These are phyloP conservation scores for Phytophthora chlamydospora DNA, from an alignment of 352 stramenopile genomes.

Conservation along the genomic window DNA sequence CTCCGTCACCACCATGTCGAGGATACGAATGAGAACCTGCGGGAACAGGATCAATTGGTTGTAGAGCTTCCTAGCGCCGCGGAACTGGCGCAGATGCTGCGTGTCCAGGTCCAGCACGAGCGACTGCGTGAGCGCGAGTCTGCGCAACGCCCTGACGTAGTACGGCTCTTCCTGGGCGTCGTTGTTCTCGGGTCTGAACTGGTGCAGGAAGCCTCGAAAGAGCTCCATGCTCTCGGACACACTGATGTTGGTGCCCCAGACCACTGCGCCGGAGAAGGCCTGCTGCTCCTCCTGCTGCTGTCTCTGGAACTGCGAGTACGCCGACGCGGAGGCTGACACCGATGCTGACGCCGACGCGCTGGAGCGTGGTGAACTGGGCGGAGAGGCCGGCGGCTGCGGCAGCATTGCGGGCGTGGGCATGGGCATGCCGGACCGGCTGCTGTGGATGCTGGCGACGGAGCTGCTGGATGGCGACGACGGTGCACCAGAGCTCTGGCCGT, in stretches of 20 bases:
- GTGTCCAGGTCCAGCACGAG: slow-evolving; percentile 93
- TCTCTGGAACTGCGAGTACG: slow-evolving; percentile 38
- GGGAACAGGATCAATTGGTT: slow-evolving; percentile 97
- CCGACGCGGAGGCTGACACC: slow-evolving; percentile 29
- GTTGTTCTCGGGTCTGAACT: slow-evolving; percentile 62
- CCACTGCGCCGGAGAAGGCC: slow-evolving; percentile 80
- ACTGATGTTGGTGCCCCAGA: slow-evolving; percentile 95
- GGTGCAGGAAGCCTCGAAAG: slow-evolving; percentile 90
- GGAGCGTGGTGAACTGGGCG: slow-evolving; percentile 69
- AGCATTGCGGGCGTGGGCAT: slow-evolving; percentile 31
- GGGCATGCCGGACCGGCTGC: slow-evolving; percentile 21
- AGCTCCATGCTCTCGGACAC: slow-evolving; percentile 91
- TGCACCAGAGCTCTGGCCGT: slow-evolving; percentile 31
- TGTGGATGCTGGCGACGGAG: slow-evolving; percentile 40
- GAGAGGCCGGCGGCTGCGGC: slow-evolving; percentile 63
- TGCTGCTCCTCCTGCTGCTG: slow-evolving; percentile 55
- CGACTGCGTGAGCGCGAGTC: slow-evolving; percentile 84
- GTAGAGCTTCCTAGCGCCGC: slow-evolving; percentile 91
- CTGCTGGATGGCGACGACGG: slow-evolving; percentile 55
- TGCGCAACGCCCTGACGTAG: slow-evolving; percentile 81
- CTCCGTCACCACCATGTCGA: slow-evolving; percentile 96
- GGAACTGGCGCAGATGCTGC: slow-evolving; percentile 89
- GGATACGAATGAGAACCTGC: slow-evolving; percentile 94
- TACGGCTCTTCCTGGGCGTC: slow-evolving; percentile 52
- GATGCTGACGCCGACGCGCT: slow-evolving; percentile 53